Evolutionary conservation across 2,329 filamentous ascomycete species (phyloP).

Genomic region (Diplocarpon rosae): DNA sequence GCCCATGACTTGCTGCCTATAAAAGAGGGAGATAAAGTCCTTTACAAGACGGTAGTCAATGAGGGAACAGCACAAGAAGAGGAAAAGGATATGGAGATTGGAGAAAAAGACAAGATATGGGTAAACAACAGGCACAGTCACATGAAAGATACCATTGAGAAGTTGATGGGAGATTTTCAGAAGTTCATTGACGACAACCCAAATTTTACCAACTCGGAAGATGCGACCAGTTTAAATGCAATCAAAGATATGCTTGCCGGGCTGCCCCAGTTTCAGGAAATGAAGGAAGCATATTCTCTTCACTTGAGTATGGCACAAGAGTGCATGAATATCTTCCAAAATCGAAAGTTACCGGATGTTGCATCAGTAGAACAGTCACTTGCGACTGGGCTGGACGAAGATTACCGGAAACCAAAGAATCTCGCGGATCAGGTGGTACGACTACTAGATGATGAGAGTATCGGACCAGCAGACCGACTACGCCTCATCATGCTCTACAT

Average conservation of each 20-base stretch:
- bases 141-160: conserved; percentile 97
- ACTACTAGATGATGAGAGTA: conserved; percentile 73
- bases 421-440: conserved; percentile 75
- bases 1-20: conserved; percentile 86
- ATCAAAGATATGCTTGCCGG: conserved; percentile 97
- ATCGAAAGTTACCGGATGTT: conserved; percentile 74
- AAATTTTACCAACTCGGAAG: conserved; percentile 70
- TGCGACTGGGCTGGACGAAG: conserved; percentile 86
- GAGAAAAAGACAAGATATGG: conserved; percentile 89
- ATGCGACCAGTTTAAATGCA: conserved; percentile 68
- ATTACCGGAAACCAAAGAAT: conserved; percentile 83
- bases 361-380: conserved; percentile 83
- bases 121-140: conserved; percentile 87
- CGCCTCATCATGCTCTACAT: conserved; percentile 79
- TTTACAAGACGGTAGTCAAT: conserved; percentile 71
- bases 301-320: conserved; percentile 96
- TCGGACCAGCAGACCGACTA: conserved; percentile 63
- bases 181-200: conserved; percentile 86
- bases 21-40: conserved; percentile 78
- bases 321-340: conserved; percentile 88
- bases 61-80: conserved; percentile 59
- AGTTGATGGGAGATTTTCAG: conserved; percentile 83
- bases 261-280: conserved; percentile 85
- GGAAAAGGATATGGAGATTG: conserved; percentile 83
- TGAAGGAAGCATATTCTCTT: conserved; percentile 89